Evolutionary conservation across 2,329 filamentous ascomycete genomes (phyloP).

Genomic region (Apiospora saccharicola): DNA sequence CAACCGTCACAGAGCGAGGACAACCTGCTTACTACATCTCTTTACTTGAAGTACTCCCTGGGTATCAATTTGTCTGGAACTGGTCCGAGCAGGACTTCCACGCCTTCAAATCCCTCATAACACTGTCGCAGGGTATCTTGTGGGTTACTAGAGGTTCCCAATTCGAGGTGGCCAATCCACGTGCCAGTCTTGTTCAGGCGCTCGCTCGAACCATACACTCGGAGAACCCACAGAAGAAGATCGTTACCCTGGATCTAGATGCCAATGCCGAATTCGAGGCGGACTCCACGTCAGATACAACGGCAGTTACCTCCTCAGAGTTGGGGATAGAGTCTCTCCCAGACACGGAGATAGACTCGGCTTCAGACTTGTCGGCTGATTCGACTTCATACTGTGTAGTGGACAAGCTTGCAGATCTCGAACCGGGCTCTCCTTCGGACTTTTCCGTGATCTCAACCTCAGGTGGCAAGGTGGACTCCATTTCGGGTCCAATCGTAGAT

Average conservation of each 20-base stretch:
- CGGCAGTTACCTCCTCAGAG: constrained; percentile 29
- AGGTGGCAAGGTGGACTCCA: constrained; percentile 28
- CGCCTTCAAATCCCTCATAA: constrained; percentile 49
- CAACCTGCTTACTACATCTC: constrained; percentile 49
- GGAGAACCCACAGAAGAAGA: constrained; percentile 52
- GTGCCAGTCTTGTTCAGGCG: constrained; percentile 51
- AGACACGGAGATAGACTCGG: not conserved
- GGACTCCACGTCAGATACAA: constrained; percentile 27
- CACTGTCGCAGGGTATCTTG: constrained; percentile 30
- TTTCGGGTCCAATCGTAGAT: constrained; percentile 34
- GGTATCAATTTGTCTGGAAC: constrained; percentile 44
- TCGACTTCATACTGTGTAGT: not conserved
- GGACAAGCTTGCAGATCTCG: not conserved
- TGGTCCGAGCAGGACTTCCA: constrained; percentile 51
- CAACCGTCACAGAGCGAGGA: constrained; percentile 29
- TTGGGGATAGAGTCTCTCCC: not conserved
- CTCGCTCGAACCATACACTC: constrained; percentile 57
- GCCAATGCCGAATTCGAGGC: constrained; percentile 33
- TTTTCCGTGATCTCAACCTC: constrained; percentile 38
- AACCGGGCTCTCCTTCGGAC: not conserved
- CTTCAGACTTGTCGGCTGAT: not conserved
- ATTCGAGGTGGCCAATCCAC: constrained; percentile 41
- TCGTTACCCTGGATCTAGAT: constrained; percentile 54
- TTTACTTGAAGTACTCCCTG: constrained; percentile 51
- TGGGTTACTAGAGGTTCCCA: constrained; percentile 36